Evolutionary conservation across 2,329 filamentous ascomycete species (phyloP).

Genomic region (Cladosporium cucumerinum): DNA sequence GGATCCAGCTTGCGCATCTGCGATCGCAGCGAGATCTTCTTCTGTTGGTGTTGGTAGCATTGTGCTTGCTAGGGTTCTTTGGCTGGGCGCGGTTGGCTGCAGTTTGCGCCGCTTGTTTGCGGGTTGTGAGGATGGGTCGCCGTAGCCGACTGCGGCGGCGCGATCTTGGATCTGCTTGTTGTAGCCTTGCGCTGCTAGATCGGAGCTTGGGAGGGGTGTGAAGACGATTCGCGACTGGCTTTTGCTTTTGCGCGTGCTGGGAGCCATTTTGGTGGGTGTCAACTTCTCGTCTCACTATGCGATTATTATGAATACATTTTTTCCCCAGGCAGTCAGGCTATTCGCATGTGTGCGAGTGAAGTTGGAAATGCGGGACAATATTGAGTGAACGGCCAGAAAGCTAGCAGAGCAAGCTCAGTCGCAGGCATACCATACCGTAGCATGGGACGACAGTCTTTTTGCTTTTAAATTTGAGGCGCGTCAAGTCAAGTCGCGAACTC

Average conservation of each 20-base stretch:
- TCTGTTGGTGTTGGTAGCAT: conserved; percentile 7
- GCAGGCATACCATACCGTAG: not conserved
- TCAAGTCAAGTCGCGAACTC: not conserved
- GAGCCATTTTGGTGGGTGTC: conserved; percentile 6
- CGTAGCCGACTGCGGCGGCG: conserved; percentile 35
- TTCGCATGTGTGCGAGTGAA: not conserved
- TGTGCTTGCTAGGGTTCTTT: not conserved
- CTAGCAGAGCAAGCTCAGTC: not conserved
- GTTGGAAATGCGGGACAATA: not conserved
- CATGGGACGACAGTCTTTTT: not conserved
- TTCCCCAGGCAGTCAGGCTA: not conserved
- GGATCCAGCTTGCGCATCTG: not conserved
- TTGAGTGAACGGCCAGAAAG: not conserved
- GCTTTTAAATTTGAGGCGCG: not conserved
- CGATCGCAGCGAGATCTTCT: not conserved
- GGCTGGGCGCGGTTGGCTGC: not conserved
- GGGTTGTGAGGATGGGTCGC: conserved; percentile 17
- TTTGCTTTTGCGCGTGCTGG: conserved; percentile 24
- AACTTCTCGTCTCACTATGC: not conserved
- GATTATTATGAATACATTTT: not conserved
- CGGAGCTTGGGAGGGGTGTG: conserved; percentile 41
- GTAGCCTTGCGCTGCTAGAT: conserved; percentile 35
- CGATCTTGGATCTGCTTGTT: conserved; percentile 34
- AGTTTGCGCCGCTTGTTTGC: conserved; percentile 8
- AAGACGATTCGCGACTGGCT: conserved; percentile 45